Base-by-base conservation (phyloP, 768 basidiomycete species). In the Phanerochaete sordida region DNA sequence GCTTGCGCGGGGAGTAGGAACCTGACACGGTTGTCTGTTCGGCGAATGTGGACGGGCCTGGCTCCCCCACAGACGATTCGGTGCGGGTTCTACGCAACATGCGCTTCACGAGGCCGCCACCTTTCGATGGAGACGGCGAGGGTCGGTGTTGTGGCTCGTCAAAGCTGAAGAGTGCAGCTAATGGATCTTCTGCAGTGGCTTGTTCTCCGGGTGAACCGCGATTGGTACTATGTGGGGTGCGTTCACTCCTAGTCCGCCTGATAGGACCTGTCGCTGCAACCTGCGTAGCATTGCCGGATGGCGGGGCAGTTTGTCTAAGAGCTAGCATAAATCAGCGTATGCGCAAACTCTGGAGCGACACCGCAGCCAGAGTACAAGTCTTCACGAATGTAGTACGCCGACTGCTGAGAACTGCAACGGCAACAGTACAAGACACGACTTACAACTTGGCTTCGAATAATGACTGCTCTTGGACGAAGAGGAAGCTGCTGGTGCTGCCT, bases 31-130 rank as follows among this genome's bases (percentile, higher is more conserved):
- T 27, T 63, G 66, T 50, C 44, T 71, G 51, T 62, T 39, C 9
- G n/a, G 35, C 55, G 54, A 62, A 64, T 50, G 70, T 65, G 56
- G 66, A 72, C 47, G 67, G 54, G 19, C 62, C 54, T 61, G 76
- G n/a, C n/a, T n/a, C n/a, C n/a, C n/a, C 76, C 50, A 83, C 66
- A 4, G 80, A 81, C 1, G 84, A 76, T 27, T 88, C 87, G 0
- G 88, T 90, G 58, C 77, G 82, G 13, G 87, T 85, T 1, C 88
- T 81, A 9, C 80, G 79, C 1, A 91, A 81, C 89, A 91, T 91
- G 23, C 88, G 85, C 58, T 84, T 86, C 12, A 86, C 80, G 5
- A 90, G 69, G 46, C 74, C 72, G 21, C 62, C 57, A 24, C 24
- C 45, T 26, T 51, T 67, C 26, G n/a, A 53, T 16, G 55, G 23